phyloP scores from a whole-genome alignment of 306 rosid genomes.

The Quercus berberidifolia region DNA sequence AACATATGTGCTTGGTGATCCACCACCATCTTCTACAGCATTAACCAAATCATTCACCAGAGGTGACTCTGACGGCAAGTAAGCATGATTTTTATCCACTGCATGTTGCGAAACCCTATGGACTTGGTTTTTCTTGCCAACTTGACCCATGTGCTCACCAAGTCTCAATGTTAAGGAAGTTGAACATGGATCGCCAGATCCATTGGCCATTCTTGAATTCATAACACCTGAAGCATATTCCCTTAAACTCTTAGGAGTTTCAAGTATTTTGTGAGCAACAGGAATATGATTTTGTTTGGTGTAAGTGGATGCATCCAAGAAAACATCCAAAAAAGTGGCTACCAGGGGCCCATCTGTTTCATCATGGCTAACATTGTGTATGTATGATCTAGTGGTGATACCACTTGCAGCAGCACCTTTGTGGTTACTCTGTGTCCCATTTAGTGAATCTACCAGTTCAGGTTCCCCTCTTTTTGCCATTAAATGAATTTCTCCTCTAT shows the following conservation, averaged over 20 bases:
- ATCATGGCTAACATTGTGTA: constrained; percentile 1
- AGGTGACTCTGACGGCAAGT: neutral
- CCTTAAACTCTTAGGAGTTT: constrained; percentile 28
- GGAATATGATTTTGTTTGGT: constrained; percentile 5
- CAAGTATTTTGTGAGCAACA: constrained; percentile 7
- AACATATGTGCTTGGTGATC: constrained; percentile 7
- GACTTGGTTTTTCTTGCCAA: constrained; percentile 8
- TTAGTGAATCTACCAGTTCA: neutral
- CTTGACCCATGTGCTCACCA: constrained; percentile 10
- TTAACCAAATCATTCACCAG: neutral
- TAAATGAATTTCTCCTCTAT: neutral
- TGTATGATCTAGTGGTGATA: neutral
- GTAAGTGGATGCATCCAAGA: neutral
- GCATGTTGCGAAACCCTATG: neutral
- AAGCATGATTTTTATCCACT: neutral
- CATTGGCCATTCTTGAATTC: neutral
- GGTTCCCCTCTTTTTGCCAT: neutral
- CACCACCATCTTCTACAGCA: neutral
- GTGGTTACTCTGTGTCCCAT: neutral
- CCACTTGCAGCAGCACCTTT: neutral
- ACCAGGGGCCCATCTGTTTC: neutral
- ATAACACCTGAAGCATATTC: constrained; percentile 10
- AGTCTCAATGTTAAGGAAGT: constrained; percentile 1
- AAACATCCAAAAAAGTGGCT: constrained; percentile 1
- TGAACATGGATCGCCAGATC: constrained; percentile 16